Conservation (phyloP, 768 basidiomycete species). For the Lactarius akahatsu region DNA sequence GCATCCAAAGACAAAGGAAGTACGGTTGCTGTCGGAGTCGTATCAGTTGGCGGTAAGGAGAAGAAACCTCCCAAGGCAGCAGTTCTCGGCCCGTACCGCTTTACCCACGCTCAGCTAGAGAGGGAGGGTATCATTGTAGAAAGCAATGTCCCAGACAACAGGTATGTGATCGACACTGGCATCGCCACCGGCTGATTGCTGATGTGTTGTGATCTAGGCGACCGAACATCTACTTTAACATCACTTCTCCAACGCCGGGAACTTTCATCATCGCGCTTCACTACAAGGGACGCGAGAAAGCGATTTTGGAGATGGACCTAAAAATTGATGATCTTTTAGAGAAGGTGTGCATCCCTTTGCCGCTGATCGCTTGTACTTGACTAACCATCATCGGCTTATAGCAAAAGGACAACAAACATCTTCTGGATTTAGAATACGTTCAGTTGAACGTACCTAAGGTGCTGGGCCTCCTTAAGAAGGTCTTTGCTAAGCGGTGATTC, state of each 20-base stretch:
- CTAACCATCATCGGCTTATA: constrained; percentile 36
- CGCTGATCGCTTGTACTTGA: neutral
- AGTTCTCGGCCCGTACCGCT: constrained; percentile 92
- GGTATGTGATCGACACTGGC: constrained; percentile 49
- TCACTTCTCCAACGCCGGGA: constrained; percentile 95
- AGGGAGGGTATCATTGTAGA: constrained; percentile 99
- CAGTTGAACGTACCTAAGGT: constrained; percentile 97
- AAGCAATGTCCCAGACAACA: constrained; percentile 97
- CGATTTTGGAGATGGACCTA: constrained; percentile 98
- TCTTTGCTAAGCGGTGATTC: constrained; percentile 79
- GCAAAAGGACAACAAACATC: constrained; percentile 99
- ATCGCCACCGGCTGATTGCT: constrained; percentile 25
- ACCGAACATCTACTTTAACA: constrained; percentile 98
- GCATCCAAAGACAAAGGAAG: constrained; percentile 86
- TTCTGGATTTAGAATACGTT: constrained; percentile 96
- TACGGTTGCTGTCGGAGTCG: constrained; percentile 88
- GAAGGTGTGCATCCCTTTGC: constrained; percentile 59
- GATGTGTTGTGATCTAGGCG: constrained; percentile 51
- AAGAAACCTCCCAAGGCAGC: constrained; percentile 85
- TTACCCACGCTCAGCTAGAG: constrained; percentile 97
- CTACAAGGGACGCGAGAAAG: constrained; percentile 98
- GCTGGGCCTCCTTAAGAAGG: constrained; percentile 87
- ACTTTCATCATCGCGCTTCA: constrained; percentile 99
- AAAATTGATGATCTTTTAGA: constrained; percentile 98
- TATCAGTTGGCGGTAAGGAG: constrained; percentile 96